Conservation (phyloP, 768 basidiomycete species). For the Mycena rebaudengoi region DNA sequence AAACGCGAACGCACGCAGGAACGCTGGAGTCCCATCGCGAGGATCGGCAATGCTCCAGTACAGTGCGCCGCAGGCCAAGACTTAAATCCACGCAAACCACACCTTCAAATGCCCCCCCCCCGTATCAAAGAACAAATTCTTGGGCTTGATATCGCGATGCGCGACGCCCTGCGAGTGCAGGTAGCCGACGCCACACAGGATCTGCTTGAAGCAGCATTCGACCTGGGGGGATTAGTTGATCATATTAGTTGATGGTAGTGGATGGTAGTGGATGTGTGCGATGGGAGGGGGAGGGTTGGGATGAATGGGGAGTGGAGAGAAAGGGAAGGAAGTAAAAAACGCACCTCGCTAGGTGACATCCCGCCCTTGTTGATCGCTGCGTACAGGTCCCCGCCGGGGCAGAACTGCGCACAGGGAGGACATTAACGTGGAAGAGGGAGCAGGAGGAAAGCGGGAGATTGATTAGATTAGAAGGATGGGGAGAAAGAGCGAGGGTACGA, state of each 20-base stretch:
- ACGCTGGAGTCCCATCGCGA: too few relatives aligned
- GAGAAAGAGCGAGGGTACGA: too few relatives aligned
- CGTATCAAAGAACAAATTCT: constrained; percentile 94
- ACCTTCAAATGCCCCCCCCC: constrained; percentile 96
- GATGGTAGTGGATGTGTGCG: too few relatives aligned
- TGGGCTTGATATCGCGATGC: constrained; percentile 97
- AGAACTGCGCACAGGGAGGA: constrained; percentile 57
- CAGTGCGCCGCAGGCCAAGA: too few relatives aligned
- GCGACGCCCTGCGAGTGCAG: constrained; percentile 97
- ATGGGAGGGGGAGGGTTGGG: too few relatives aligned
- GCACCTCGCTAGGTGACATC: constrained; percentile 21
- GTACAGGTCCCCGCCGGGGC: constrained; percentile 96
- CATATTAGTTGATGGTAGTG: too few relatives aligned
- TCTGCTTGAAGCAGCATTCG: constrained; percentile 98
- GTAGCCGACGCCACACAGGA: constrained; percentile 86
- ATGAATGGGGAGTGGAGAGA: background rate
- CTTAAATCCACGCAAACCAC: constrained; percentile 37
- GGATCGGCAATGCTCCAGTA: too few relatives aligned
- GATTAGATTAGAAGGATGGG: too few relatives aligned
- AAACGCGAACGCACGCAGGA: too few relatives aligned
- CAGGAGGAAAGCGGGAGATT: too few relatives aligned
- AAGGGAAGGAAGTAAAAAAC: constrained; percentile 7
- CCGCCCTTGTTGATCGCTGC: constrained; percentile 97
- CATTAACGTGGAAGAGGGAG: too few relatives aligned
- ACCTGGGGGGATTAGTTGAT: constrained; percentile 77